phyloP scores from a whole-genome alignment of 129 eudicot species.

The Helianthus annuus region DNA sequence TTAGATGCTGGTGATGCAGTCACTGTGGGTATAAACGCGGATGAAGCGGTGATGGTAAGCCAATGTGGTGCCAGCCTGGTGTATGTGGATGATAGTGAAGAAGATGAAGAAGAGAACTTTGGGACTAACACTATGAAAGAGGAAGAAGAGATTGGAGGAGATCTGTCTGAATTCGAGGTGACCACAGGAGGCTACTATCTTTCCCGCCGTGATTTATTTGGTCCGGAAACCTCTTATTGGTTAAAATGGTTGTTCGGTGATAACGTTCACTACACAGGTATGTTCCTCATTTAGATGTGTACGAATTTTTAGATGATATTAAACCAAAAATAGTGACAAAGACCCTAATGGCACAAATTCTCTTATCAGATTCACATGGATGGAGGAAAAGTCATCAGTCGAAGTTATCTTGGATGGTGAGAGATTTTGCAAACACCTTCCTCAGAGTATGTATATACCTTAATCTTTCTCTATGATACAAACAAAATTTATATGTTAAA shows the following conservation, averaged over 20 bases:
- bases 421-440: slow-evolving; percentile 3
- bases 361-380: slow-evolving; percentile 44
- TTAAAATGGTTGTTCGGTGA: background rate
- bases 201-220: background rate
- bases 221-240: background rate
- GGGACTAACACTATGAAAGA: no score
- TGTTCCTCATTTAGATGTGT: background rate
- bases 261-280: background rate
- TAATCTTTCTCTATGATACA: background rate
- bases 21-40: no score
- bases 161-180: no score
- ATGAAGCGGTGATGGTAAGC: no score
- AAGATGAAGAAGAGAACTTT: no score
- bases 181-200: slow-evolving; percentile 2
- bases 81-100: no score
- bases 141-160: no score
- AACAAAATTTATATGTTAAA: no score
- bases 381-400: slow-evolving; percentile 2
- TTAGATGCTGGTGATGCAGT: no score
- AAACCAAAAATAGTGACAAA: background rate
- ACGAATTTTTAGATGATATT: background rate
- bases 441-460: background rate
- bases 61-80: no score
- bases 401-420: background rate
- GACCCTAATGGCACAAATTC: background rate